phyloP scores from a whole-genome alignment of 192 early-diverging fungal genomes.

The Gonapodya sp. region DNA sequence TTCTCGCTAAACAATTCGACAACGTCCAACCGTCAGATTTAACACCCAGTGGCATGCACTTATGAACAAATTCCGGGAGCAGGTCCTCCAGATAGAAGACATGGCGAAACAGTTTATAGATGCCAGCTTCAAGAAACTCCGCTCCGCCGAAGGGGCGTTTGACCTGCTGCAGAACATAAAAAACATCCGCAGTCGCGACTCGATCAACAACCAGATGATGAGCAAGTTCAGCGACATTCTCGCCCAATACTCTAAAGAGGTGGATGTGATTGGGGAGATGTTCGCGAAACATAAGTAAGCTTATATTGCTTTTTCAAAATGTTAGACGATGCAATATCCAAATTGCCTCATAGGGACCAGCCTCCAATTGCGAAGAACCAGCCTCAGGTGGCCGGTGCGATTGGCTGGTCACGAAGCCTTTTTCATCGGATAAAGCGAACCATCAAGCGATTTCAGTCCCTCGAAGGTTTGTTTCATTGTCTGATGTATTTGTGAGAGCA shows the following conservation, averaged over 20 bases:
- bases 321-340: background rate
- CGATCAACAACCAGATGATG: conserved; percentile 56
- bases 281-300: conserved; percentile 42
- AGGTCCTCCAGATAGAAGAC: conserved; percentile 55
- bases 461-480: conserved; percentile 30
- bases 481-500: conserved; percentile 5
- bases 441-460: conserved; percentile 50
- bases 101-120: conserved; percentile 62
- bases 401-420: conserved; percentile 42
- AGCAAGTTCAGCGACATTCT: conserved; percentile 57
- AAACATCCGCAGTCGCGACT: conserved; percentile 47
- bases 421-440: conserved; percentile 56
- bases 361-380: conserved; percentile 51
- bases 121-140: conserved; percentile 50
- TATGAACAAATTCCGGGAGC: conserved; percentile 53
- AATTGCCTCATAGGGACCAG: conserved; percentile 27
- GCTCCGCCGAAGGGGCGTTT: conserved; percentile 55
- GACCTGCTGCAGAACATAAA: conserved; percentile 57
- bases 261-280: conserved; percentile 52
- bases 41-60: conserved; percentile 47
- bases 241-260: conserved; percentile 49
- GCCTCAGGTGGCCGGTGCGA: conserved; percentile 50
- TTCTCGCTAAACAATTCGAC: background rate
- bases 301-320: conserved; percentile 14
- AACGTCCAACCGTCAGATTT: conserved; percentile 25